Evolutionary conservation across 257 asterid species (phyloP), one percentile per base, ranked within the genome.

Genomic region (Capsicum rhomboideum): DNA sequence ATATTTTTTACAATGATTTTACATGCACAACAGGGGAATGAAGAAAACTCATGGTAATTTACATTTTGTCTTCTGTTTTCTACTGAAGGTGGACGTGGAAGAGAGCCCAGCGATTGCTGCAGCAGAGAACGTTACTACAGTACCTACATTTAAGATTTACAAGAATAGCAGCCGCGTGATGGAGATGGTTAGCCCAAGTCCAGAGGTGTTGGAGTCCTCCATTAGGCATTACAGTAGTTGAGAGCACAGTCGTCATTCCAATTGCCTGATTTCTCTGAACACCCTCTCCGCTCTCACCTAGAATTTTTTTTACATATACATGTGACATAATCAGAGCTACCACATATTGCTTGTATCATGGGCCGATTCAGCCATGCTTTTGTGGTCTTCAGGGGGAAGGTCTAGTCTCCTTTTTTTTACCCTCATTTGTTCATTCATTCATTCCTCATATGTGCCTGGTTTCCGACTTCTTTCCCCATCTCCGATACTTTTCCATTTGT

Each of bases 111-210:
- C 79, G 14, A 90, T 93, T 10, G 95, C 90, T 63, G 84, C 78
- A 44, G 90, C 92, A 37, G 96, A 93, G 88, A 90, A 89, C 16
- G 90, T 92, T 8, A 85, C 85, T 82, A 86, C 61, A 59, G 91
- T 87, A 5, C 97, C 97, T 7, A 90, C 89, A 2, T 85, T 93
- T 88, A 92, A 91, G 89, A 88, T 93, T 66, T 93, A 91, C 93
- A 86, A 82, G 82, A 87, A 85, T 23, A 92, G 95, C 8, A 85
- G 9, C 78, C 90, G 94, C 40, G 86, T 91, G 84, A 85, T 88
- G 90, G 90, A 92, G 84, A 88, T 91, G 94, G 72, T 88, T 69
- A 87, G 88, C 84, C 94, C 94, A 0, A 92, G 90, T 66, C 92
- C 88, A 4, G 88, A 85, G 89, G 90, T 84, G 78, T 80, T 93